A percentile compares a stretch with the other conserved stretches of the same genome.
These are phyloP conservation scores for Pseudopyrenochaeta lycopersici DNA, from an alignment of 2,329 filamentous ascomycete species.

Conservation along the genomic window DNA sequence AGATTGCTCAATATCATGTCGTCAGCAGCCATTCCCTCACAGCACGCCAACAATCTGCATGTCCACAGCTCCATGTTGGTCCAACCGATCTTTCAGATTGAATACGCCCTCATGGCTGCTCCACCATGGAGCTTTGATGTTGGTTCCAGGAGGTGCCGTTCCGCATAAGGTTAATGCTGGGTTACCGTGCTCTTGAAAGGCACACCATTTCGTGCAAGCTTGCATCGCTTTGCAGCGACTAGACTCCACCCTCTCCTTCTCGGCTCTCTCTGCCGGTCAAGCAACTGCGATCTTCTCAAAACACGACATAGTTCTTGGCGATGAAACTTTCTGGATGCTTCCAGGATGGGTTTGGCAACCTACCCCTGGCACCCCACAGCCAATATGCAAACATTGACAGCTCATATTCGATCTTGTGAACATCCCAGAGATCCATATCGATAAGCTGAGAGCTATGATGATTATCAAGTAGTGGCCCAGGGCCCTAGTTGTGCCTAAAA, in stretches of 20 bases:
- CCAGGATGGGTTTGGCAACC: background rate
- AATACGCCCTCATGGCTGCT: background rate
- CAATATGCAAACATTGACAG: slow-evolving; percentile 5
- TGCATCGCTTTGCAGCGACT: background rate
- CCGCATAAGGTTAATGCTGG: background rate
- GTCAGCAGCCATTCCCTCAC: slow-evolving; percentile 12
- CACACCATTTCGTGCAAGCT: background rate
- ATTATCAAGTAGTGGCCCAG: background rate
- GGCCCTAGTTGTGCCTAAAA: background rate
- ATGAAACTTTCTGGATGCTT: background rate
- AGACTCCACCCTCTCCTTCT: background rate
- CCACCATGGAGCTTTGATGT: background rate
- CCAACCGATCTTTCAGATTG: background rate
- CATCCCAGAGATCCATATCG: slow-evolving; percentile 2
- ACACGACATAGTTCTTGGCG: background rate
- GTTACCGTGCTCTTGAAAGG: no score
- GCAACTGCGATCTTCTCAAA: background rate
- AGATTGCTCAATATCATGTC: slow-evolving; percentile 10
- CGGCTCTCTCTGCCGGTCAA: slow-evolving; percentile 9
- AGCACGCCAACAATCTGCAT: slow-evolving; percentile 1
- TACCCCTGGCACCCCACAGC: slow-evolving; percentile 1
- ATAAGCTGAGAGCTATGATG: slow-evolving; percentile 1
- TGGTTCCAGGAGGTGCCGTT: background rate
- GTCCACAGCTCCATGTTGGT: background rate
- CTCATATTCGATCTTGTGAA: background rate